Evolutionary conservation across 371 early-diverging fungal genomes (phyloP).

Genomic region (Mucor racemosus): DNA sequence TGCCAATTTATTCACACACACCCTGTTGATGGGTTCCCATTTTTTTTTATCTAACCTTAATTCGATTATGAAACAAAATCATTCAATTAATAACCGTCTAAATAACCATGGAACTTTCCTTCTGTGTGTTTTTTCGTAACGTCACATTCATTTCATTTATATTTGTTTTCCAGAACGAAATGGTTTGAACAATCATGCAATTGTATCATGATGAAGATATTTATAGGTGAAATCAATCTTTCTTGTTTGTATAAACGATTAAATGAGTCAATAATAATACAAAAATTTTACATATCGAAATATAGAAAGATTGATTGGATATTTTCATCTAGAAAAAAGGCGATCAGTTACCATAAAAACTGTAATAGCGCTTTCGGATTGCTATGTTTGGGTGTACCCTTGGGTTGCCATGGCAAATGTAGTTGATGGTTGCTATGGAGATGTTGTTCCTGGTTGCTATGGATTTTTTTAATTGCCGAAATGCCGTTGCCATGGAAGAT

Average conservation of each 20-base stretch:
- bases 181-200: too few species aligned
- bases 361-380: neutral
- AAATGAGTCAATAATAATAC: too few species aligned
- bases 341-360: neutral
- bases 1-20: slow-evolving; percentile 1
- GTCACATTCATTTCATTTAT: neutral
- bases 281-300: too few species aligned
- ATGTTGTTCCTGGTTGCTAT: neutral
- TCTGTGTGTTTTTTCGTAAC: neutral
- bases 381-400: neutral
- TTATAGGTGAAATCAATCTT: too few species aligned
- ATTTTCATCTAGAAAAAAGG: neutral
- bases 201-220: too few species aligned
- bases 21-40: neutral
- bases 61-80: neutral
- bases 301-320: neutral
- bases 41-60: neutral
- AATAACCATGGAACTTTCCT: neutral
- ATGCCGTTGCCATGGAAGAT: too few species aligned
- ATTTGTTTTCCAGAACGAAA: too few species aligned
- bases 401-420: neutral
- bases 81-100: neutral
- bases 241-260: too few species aligned
- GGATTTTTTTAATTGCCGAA: too few species aligned
- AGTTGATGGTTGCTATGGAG: neutral